Evolutionary conservation across 441 rosid genomes (phyloP), one percentile per base, ranked within the genome.

Genomic region (Daphne laureola): DNA sequence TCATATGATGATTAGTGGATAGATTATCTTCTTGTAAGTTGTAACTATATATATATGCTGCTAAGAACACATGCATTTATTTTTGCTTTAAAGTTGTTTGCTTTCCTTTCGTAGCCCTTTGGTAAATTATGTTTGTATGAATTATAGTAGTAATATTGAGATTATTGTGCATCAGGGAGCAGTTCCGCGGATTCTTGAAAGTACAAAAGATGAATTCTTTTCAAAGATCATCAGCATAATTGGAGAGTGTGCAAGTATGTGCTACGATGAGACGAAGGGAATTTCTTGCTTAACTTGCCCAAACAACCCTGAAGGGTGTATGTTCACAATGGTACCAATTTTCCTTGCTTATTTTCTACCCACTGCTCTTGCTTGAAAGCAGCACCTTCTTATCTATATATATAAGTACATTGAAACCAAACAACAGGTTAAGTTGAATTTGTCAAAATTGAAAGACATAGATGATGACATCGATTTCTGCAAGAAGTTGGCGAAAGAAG

Each of bases 281-380:
- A 81, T 84, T 3, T 87, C 83, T 2, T 75, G 73, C 54, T 64
- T 79, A 43, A 73, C 75, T 50, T 86, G 84, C 58, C 82, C 84
- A 7, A 64, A 51, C 12, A 86, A 75, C 71, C 84, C 86, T 0
- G 79, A 85, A 48, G 81, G 82, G 8, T 72, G 77, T 3, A 72
- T 80, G 80, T 75, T 67, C 50, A 56, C 66, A 46, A 76, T 83
- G 93, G 85, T 77, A 59, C 48, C 75, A 13, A 14, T 44, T 18
- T 53, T 25, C 16, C 23, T 40, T 18, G 1, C 41, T 18, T 54
- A 65, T 52, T n/a, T n/a, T n/a, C 31, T 64, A 67, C 58, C 52
- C 49, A 31, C 9, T 31, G 11, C 9, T 9, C 38, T 9, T 7
- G 11, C 38, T 7, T 9, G 2, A 31, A 31, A 31, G 38, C 38